Evolutionary conservation across 1,139 yeast species (phyloP).

Genomic region (Hemisphaericaspora lyxosophila): DNA sequence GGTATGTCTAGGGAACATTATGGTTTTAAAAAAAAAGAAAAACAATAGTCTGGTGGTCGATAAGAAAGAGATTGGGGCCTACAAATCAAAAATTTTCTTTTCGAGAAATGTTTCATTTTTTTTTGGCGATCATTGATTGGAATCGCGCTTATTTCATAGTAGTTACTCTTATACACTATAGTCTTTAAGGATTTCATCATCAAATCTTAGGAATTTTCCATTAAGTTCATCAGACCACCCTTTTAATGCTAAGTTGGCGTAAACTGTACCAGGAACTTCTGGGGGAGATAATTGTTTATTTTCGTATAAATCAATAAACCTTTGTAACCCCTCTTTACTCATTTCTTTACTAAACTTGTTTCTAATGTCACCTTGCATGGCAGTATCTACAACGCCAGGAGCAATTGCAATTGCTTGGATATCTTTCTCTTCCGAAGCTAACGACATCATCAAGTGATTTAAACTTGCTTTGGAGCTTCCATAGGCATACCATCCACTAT

Average conservation of each 20-base stretch:
- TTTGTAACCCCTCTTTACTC: slow-evolving; percentile 46
- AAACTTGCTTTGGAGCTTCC: slow-evolving; percentile 89
- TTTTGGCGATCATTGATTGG: no score
- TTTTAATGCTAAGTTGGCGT: slow-evolving; percentile 59
- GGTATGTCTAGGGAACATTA: slow-evolving; percentile 11
- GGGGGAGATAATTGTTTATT: slow-evolving; percentile 60
- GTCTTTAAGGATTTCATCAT: slow-evolving; percentile 33
- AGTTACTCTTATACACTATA: slow-evolving; percentile 6
- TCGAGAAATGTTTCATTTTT: slow-evolving; percentile 2
- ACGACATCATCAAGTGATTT: slow-evolving; percentile 66
- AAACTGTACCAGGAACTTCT: slow-evolving; percentile 66
- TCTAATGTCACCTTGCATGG: slow-evolving; percentile 51
- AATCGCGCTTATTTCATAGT: no score
- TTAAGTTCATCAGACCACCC: slow-evolving; percentile 56
- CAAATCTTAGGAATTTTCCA: slow-evolving; percentile 66
- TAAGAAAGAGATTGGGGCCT: neutral
- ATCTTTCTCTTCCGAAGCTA: slow-evolving; percentile 65
- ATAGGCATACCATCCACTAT: slow-evolving; percentile 84
- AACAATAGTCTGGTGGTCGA: neutral
- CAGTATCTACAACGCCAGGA: slow-evolving; percentile 91
- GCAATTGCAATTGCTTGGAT: slow-evolving; percentile 70
- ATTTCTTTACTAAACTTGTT: slow-evolving; percentile 24
- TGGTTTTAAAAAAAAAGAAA: neutral
- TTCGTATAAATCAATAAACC: slow-evolving; percentile 60
- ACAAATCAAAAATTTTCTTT: slow-evolving; percentile 5